A percentile compares a stretch with the other conserved stretches of the same genome.
These are phyloP conservation scores for Trametes sp. DNA, from an alignment of 1,284 basidiomycete genomes.

Conservation along the genomic window DNA sequence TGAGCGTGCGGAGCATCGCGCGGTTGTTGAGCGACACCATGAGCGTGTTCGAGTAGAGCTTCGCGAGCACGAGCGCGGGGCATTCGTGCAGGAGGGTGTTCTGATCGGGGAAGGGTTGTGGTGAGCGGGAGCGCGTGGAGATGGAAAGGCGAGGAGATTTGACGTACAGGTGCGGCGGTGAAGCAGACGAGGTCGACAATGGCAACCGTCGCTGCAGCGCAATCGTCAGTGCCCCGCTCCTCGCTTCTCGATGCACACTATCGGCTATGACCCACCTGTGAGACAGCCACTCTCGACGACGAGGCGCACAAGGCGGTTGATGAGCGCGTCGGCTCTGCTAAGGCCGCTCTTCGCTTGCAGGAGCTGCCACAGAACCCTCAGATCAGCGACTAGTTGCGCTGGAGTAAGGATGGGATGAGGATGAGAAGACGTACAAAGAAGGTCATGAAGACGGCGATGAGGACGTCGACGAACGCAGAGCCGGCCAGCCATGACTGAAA, in stretches of 20 bases:
- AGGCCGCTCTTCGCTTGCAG: slow-evolving; percentile 20
- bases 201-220: slow-evolving; percentile 4
- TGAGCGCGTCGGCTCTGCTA: slow-evolving; percentile 19
- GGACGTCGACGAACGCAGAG: slow-evolving; percentile 30
- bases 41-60: slow-evolving; percentile 24
- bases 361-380: too few relatives aligned
- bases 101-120: not conserved
- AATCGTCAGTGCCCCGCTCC: not conserved
- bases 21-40: slow-evolving; percentile 22
- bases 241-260: too few relatives aligned
- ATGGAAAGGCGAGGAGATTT: too few relatives aligned
- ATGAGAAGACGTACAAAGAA: slow-evolving; percentile 21
- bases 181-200: slow-evolving; percentile 9
- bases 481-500: slow-evolving; percentile 29
- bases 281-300: slow-evolving; percentile 31
- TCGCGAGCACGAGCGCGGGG: slow-evolving; percentile 19
- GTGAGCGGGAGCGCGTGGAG: too few relatives aligned
- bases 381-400: too few relatives aligned
- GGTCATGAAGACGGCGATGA: slow-evolving; percentile 32
- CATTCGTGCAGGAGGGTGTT: slow-evolving; percentile 7
- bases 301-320: slow-evolving; percentile 27
- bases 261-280: slow-evolving; percentile 28
- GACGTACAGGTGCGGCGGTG: not conserved
- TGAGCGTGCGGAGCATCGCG: not conserved
- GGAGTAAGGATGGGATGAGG: too few relatives aligned